phyloP scores from a whole-genome alignment of 2,329 filamentous ascomycete species.

The Capronia coronata region DNA sequence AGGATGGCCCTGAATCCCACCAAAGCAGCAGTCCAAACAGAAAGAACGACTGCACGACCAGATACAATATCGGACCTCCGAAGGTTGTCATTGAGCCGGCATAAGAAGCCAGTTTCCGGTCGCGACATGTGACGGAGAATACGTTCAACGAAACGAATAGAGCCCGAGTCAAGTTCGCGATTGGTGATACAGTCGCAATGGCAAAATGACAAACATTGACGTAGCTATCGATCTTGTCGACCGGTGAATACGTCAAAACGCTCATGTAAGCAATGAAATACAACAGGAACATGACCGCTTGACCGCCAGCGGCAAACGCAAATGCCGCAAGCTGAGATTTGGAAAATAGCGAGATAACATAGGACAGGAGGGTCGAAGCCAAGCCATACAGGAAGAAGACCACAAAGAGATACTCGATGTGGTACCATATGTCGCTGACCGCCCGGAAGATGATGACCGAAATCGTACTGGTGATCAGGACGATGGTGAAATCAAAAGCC shows the following conservation, averaged over 20 bases:
- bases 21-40: slow-evolving; percentile 69
- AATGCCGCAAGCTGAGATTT: slow-evolving; percentile 76
- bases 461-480: slow-evolving; percentile 60
- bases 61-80: slow-evolving; percentile 77
- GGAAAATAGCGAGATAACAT: slow-evolving; percentile 73
- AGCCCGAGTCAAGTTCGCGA: slow-evolving; percentile 66
- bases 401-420: slow-evolving; percentile 73
- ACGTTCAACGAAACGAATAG: slow-evolving; percentile 74
- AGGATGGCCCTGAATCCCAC: slow-evolving; percentile 68
- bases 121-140: slow-evolving; percentile 69
- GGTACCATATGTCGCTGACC: slow-evolving; percentile 61
- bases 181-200: slow-evolving; percentile 66
- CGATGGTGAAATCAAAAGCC: slow-evolving; percentile 70
- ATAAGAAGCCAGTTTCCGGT: slow-evolving; percentile 57
- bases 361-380: slow-evolving; percentile 67
- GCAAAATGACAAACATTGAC: slow-evolving; percentile 68
- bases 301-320: slow-evolving; percentile 70
- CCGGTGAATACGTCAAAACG: slow-evolving; percentile 67
- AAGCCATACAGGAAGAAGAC: slow-evolving; percentile 76
- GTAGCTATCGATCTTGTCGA: slow-evolving; percentile 60
- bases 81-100: slow-evolving; percentile 68
- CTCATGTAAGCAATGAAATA: slow-evolving; percentile 67
- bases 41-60: slow-evolving; percentile 65
- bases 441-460: slow-evolving; percentile 63
- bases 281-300: slow-evolving; percentile 64